Percentiles rank a stretch among this genome's conserved stretches.
These are phyloP conservation scores for Cryptosporidium sp. DNA, from an alignment of 169 alveolate species.

Conservation along the genomic window DNA sequence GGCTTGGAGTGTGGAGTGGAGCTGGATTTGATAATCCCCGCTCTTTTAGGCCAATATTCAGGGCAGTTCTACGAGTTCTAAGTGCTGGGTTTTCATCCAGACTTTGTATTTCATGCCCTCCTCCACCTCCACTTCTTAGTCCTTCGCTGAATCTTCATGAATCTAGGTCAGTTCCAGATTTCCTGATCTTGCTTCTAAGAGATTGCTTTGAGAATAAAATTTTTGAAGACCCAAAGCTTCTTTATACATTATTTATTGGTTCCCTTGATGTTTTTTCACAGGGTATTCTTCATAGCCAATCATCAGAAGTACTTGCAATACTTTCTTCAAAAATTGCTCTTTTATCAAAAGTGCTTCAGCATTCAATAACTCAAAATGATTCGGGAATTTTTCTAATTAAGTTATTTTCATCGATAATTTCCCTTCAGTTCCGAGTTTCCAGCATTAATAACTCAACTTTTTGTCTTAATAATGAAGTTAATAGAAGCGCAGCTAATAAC, in stretches of 20 bases:
- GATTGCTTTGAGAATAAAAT: slow-evolving; percentile 50
- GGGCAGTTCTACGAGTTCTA: slow-evolving; percentile 50
- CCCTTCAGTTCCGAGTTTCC: slow-evolving; percentile 29
- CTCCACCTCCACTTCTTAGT: slow-evolving; percentile 60
- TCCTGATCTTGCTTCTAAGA: slow-evolving; percentile 25
- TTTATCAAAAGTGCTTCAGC: slow-evolving; percentile 25
- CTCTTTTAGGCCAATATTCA: slow-evolving; percentile 33
- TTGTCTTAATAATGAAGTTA: not conserved
- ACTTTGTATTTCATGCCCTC: slow-evolving; percentile 46
- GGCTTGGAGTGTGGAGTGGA: slow-evolving; percentile 60
- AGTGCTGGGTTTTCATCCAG: slow-evolving; percentile 46
- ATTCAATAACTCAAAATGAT: slow-evolving; percentile 33
- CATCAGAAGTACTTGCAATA: slow-evolving; percentile 35
- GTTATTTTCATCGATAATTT: slow-evolving; percentile 17
- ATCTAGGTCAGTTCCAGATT: slow-evolving; percentile 19
- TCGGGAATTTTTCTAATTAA: slow-evolving; percentile 39
- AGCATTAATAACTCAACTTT: not conserved
- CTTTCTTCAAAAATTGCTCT: slow-evolving; percentile 12
- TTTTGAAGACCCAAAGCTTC: slow-evolving; percentile 38
- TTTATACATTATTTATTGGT: slow-evolving; percentile 29
- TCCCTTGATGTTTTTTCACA: slow-evolving; percentile 58
- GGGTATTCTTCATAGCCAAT: slow-evolving; percentile 51
- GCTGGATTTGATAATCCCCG: slow-evolving; percentile 61
- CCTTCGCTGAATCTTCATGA: slow-evolving; percentile 27
- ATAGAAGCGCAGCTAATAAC: not conserved